Evolutionary conservation across 257 asterid genomes (phyloP).

Genomic region (Forsythia viridissima): DNA sequence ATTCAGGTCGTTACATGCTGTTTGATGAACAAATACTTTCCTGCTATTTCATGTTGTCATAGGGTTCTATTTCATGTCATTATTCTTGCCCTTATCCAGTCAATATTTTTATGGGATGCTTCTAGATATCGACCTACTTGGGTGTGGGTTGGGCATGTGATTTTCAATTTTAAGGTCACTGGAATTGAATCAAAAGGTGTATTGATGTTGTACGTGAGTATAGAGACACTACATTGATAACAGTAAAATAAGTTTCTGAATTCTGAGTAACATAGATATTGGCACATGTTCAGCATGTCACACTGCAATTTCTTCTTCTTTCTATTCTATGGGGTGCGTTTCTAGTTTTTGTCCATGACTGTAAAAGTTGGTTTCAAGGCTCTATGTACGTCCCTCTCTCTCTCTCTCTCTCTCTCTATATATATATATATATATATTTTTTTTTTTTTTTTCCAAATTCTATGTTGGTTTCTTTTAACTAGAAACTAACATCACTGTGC

Average conservation of each 20-base stretch:
- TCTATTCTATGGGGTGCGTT: neutral
- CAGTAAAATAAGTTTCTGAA: neutral
- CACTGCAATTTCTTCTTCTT: neutral
- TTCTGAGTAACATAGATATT: neutral
- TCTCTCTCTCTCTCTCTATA: neutral
- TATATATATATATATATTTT: neutral
- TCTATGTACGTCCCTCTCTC: neutral
- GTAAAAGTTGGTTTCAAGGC: conserved; percentile 12
- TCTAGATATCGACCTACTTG: neutral
- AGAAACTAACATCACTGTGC: conserved; percentile 25
- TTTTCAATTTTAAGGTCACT: neutral
- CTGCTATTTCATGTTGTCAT: neutral
- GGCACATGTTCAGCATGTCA: neutral
- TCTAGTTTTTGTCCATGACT: conserved; percentile 15
- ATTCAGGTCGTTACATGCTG: conserved; percentile 15
- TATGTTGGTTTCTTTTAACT: conserved; percentile 16
- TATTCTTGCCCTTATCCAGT: neutral
- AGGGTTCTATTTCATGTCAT: conserved; percentile 9
- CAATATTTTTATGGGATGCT: neutral
- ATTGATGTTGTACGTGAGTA: neutral
- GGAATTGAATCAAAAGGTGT: neutral
- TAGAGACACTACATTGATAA: neutral
- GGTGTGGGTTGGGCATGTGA: neutral
- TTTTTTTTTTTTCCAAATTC: neutral
- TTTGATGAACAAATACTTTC: conserved; percentile 15